A percentile compares a stretch with the other conserved stretches of the same genome.
Evolutionary conservation across 306 rosid species (phyloP).

Genomic region (Betula pendula): DNA sequence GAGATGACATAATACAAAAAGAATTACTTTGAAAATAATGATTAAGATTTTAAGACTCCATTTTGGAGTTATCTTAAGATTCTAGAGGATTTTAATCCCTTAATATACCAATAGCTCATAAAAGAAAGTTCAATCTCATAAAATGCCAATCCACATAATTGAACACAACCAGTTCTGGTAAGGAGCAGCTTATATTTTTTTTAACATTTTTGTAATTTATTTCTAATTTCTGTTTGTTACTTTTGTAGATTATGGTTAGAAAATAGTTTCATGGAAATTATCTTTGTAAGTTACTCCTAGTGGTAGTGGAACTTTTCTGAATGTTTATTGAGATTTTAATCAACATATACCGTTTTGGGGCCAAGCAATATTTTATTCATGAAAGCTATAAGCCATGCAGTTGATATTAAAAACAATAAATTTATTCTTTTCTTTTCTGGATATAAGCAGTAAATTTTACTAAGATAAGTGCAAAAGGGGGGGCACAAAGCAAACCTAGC

Average conservation of each 20-base stretch:
- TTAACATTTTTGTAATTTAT: not conserved
- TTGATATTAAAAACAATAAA: not conserved
- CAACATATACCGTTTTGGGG: not conserved
- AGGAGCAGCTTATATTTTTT: not conserved
- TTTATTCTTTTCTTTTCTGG: not conserved
- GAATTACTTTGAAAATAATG: too few relatives aligned
- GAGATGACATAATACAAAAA: too few relatives aligned
- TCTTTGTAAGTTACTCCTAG: not conserved
- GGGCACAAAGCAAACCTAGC: not conserved
- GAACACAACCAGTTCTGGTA: not conserved
- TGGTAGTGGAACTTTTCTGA: not conserved
- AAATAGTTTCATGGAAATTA: not conserved
- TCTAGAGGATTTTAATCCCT: not conserved
- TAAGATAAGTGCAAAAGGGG: too few relatives aligned
- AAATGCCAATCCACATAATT: not conserved
- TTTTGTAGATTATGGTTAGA: not conserved
- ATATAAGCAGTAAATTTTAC: not conserved
- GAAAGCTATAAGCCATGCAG: not conserved
- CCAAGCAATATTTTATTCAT: not conserved
- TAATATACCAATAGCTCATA: not conserved
- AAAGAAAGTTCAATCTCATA: not conserved
- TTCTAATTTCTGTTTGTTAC: not conserved
- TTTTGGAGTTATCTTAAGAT: not conserved
- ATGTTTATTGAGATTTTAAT: not conserved
- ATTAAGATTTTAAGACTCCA: too few relatives aligned